These are phyloP conservation scores for Lecanoromycetidae sp. DNA, from an alignment of 2,329 filamentous ascomycete genomes.

Conservation along the genomic window DNA sequence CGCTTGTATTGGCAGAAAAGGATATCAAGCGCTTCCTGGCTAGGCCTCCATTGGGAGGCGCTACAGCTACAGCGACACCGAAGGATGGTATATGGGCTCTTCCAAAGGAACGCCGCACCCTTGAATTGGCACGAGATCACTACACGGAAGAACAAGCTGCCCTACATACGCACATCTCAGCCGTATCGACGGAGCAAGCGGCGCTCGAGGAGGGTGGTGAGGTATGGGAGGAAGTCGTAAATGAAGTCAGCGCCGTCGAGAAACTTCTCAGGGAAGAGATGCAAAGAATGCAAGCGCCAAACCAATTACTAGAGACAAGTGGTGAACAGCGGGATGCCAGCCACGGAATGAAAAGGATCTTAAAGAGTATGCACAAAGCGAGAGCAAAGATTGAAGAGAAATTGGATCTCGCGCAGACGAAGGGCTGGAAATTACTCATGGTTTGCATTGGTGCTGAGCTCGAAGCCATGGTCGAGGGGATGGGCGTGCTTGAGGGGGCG, in stretches of 20 bases:
- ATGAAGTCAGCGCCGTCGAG: slow-evolving; percentile 43
- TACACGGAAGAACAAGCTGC: slow-evolving; percentile 40
- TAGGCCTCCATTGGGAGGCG: slow-evolving; percentile 31
- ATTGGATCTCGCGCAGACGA: slow-evolving; percentile 39
- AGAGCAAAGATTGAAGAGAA: slow-evolving; percentile 38
- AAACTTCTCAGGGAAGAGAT: slow-evolving; percentile 34
- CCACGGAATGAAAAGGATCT: slow-evolving; percentile 12
- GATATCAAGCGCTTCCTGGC: slow-evolving; percentile 43
- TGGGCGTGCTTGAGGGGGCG: slow-evolving; percentile 26
- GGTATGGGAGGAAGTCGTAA: slow-evolving; percentile 46
- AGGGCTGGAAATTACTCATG: slow-evolving; percentile 49
- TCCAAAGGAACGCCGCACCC: slow-evolving; percentile 44
- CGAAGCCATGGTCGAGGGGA: slow-evolving; percentile 38
- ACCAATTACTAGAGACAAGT: background rate
- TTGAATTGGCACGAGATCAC: slow-evolving; percentile 48
- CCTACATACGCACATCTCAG: slow-evolving; percentile 32
- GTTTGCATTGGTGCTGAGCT: slow-evolving; percentile 52
- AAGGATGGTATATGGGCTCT: slow-evolving; percentile 27
- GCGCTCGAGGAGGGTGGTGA: slow-evolving; percentile 47
- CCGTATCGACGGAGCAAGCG: slow-evolving; percentile 40
- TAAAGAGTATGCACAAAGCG: slow-evolving; percentile 34
- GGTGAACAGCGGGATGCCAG: background rate
- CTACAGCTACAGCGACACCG: background rate
- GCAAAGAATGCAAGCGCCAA: slow-evolving; percentile 18
- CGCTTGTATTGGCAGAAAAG: slow-evolving; percentile 43